Conservation (phyloP, 768 basidiomycete genomes). For the Boletus subcaerulescens region DNA sequence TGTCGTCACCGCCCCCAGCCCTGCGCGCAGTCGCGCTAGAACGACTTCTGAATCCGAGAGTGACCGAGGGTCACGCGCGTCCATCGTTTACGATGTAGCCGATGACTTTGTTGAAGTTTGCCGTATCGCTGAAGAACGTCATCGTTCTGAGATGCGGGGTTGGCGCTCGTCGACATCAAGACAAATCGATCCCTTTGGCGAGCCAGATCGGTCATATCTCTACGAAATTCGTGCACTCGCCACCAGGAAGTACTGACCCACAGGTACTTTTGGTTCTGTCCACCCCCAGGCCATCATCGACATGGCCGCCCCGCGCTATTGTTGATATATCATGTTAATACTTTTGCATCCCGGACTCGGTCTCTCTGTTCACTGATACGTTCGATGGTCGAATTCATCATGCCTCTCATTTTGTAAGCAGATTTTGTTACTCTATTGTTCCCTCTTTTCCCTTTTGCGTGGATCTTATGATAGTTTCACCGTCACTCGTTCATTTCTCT, state of each 20-base stretch:
- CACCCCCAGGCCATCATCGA: not conserved
- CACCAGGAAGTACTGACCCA: constrained; percentile 70
- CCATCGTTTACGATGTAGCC: constrained; percentile 74
- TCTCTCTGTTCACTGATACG: constrained; percentile 19
- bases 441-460: constrained; percentile 23
- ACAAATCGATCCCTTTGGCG: constrained; percentile 24
- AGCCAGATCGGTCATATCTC: constrained; percentile 61
- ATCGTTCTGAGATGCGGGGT: constrained; percentile 79
- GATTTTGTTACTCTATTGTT: constrained; percentile 27
- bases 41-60: constrained; percentile 75
- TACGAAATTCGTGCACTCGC: constrained; percentile 84
- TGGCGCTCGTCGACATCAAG: constrained; percentile 47
- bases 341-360: constrained; percentile 18
- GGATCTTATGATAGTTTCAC: constrained; percentile 27
- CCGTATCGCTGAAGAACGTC: constrained; percentile 75
- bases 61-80: constrained; percentile 71
- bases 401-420: constrained; percentile 29
- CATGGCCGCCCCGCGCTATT: constrained; percentile 1
- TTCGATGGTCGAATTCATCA: constrained; percentile 18
- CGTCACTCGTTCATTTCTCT: constrained; percentile 21
- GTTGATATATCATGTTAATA: constrained; percentile 17
- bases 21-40: constrained; percentile 59
- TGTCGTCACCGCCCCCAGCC: constrained; percentile 49
- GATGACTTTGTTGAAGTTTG: constrained; percentile 72
- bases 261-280: constrained; percentile 2